A percentile compares a stretch with the other conserved stretches of the same genome.
Evolutionary conservation across 306 rosid genomes (phyloP).

Genomic region (Acacia melanoxylon): DNA sequence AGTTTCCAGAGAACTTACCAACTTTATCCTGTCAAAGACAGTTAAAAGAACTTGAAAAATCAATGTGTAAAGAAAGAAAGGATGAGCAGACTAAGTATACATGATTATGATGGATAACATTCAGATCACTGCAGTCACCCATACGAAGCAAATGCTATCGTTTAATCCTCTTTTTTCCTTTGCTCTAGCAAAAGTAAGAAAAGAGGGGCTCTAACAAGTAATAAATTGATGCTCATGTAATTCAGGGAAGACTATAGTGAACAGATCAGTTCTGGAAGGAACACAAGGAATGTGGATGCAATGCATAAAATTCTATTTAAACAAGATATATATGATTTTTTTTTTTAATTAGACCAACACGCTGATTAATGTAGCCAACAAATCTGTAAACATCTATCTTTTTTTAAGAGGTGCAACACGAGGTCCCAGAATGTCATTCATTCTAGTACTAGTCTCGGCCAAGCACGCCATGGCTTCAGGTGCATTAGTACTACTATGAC

Average conservation of each 20-base stretch:
- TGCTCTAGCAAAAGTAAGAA: not conserved
- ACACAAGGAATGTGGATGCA: not conserved
- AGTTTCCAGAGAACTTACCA: constrained; percentile 70
- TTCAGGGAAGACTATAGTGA: not conserved
- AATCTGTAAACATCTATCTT: not conserved
- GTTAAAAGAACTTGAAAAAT: constrained; percentile 19
- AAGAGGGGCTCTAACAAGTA: not conserved
- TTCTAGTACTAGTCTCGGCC: no score
- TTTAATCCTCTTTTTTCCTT: not conserved
- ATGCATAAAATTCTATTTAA: no score
- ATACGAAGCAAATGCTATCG: not conserved
- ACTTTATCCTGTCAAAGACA: constrained; percentile 85
- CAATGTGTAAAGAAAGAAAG: not conserved
- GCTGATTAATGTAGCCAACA: not conserved
- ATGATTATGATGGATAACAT: not conserved
- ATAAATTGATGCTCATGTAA: not conserved
- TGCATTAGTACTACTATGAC: no score
- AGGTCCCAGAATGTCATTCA: no score
- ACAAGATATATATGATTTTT: not conserved
- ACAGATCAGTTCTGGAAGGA: not conserved
- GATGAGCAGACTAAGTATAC: not conserved
- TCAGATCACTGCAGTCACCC: not conserved
- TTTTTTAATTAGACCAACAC: not conserved
- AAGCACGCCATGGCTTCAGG: no score
- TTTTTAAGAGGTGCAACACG: no score